Evolutionary conservation across 2,329 filamentous ascomycete species (phyloP).

Genomic region (Trematosphaeria pertusa): DNA sequence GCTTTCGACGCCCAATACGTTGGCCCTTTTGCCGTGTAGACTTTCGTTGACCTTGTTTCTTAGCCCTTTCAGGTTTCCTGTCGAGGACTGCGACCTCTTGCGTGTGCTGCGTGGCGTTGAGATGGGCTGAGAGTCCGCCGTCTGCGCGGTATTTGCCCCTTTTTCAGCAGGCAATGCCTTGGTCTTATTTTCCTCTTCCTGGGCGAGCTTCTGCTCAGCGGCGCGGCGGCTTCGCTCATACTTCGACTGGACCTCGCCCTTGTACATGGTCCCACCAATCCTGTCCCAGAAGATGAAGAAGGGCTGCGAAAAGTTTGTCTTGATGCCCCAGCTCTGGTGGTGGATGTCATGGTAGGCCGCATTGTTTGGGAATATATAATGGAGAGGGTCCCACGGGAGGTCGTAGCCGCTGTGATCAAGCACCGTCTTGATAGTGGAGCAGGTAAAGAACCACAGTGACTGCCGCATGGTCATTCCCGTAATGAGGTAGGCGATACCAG

Average conservation of each 20-base stretch:
- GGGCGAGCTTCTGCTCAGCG: conserved; percentile 64
- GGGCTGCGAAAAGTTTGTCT: conserved; percentile 89
- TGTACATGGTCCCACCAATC: conserved; percentile 82
- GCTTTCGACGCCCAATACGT: conserved; percentile 55
- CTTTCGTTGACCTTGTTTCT: conserved; percentile 55
- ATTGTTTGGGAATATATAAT: conserved; percentile 92
- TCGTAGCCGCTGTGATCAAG: conserved; percentile 97
- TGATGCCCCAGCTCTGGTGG: conserved; percentile 99
- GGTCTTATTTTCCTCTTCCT: conserved; percentile 49
- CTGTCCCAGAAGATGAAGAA: conserved; percentile 97
- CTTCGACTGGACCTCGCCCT: conserved; percentile 64
- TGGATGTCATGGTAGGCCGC: conserved; percentile 97
- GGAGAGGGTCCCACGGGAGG: conserved; percentile 94
- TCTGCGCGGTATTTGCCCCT: conserved; percentile 32
- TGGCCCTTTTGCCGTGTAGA: conserved; percentile 54
- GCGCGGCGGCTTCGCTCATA: conserved; percentile 64
- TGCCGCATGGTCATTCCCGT: conserved; percentile 85
- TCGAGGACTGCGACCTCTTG: conserved; percentile 50
- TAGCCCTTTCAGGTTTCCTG: conserved; percentile 53
- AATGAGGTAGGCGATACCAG: conserved; percentile 81
- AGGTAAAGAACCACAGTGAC: conserved; percentile 86
- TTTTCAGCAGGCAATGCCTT: conserved; percentile 18
- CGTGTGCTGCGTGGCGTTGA: conserved; percentile 49
- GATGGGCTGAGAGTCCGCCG: conserved; percentile 30
- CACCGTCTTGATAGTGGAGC: conserved; percentile 92